Conservation (phyloP, 169 alveolate genomes). For the Eimeria mitis region DNA sequence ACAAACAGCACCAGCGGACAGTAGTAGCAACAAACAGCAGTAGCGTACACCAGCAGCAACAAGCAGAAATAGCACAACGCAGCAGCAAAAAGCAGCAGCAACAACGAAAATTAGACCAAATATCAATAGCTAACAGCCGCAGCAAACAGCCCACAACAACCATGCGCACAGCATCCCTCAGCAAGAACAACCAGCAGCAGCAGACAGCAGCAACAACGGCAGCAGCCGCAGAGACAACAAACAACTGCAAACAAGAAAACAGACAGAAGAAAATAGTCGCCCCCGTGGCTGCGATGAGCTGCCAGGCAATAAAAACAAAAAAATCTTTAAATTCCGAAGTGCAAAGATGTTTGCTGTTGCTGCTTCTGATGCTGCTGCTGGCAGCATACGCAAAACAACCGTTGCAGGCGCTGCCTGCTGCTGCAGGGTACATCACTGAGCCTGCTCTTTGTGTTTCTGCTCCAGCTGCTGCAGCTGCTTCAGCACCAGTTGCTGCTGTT, state of each 20-base stretch:
- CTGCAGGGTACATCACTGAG: not conserved
- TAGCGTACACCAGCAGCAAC: too few species aligned
- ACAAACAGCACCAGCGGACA: not conserved
- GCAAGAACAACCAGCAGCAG: not conserved
- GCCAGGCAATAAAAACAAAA: not conserved
- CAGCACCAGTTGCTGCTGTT: slow-evolving; percentile 44
- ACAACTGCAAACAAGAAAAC: too few species aligned
- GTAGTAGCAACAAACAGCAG: not conserved
- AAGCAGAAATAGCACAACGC: too few species aligned
- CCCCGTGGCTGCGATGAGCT: not conserved
- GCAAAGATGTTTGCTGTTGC: not conserved
- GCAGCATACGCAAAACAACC: not conserved
- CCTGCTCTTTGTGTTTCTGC: slow-evolving; percentile 5
- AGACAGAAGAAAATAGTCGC: too few species aligned
- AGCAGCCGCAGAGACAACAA: not conserved
- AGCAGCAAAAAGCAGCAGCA: too few species aligned
- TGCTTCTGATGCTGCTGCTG: not conserved
- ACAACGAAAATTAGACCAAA: too few species aligned
- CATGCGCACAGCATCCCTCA: too few species aligned
- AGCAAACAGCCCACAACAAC: too few species aligned
- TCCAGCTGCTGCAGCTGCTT: slow-evolving; percentile 31
- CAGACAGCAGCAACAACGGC: not conserved
- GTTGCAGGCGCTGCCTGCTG: not conserved
- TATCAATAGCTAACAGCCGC: too few species aligned
- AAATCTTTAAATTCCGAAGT: not conserved